phyloP scores from a whole-genome alignment of 2,329 filamentous ascomycete species.

The Harringtonia lauricola region DNA sequence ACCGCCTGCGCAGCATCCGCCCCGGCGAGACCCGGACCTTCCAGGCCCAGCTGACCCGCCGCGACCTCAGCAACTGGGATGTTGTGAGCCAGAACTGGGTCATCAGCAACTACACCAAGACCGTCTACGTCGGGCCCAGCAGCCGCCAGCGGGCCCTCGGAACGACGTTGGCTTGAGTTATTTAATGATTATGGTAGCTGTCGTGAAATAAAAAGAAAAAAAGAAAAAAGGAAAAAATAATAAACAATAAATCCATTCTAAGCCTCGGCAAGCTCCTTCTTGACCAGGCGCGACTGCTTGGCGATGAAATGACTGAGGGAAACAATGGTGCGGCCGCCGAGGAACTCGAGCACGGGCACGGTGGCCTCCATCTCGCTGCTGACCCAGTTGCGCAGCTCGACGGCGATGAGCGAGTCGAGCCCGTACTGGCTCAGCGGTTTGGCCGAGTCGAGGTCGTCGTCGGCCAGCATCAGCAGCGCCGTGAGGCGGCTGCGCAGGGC shows the following conservation, averaged over 20 bases:
- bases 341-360: conserved; percentile 11
- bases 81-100: conserved; percentile 73
- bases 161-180: conserved; percentile 16
- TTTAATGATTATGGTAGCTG: too few species aligned
- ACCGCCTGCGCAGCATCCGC: conserved; percentile 55
- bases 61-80: conserved; percentile 87
- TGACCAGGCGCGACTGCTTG: conserved; percentile 8
- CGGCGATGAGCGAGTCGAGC: conserved; percentile 12
- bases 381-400: conserved; percentile 13
- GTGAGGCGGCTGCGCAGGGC: conserved; percentile 9
- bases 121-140: conserved; percentile 41
- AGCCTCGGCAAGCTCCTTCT: conserved; percentile 10
- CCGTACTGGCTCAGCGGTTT: conserved; percentile 10
- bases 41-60: conserved; percentile 57
- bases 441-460: conserved; percentile 8
- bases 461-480: conserved; percentile 7
- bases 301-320: conserved; percentile 9
- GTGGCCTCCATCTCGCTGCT: conserved; percentile 12
- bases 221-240: background rate
- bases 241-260: background rate
- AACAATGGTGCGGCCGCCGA: conserved; percentile 8
- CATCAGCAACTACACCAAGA: conserved; percentile 38
- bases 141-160: conserved; percentile 41
- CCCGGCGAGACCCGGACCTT: conserved; percentile 60
- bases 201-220: background rate